Percentiles rank a stretch among this genome's conserved stretches.
Conservation (phyloP, 768 basidiomycete genomes). For the Termitomyces sp. region DNA sequence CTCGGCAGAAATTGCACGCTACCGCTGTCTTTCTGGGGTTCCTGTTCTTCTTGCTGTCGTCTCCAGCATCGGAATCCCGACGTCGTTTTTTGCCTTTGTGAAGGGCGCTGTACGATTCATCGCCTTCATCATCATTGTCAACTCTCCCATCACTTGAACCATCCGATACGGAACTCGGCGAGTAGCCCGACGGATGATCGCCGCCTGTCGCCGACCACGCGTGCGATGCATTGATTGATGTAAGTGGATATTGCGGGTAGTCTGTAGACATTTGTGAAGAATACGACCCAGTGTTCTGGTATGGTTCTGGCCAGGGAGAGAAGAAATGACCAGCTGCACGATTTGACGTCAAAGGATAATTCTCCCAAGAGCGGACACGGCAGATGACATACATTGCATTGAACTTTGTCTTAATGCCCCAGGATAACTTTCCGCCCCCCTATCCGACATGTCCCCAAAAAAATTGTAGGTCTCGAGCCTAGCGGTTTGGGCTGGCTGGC, state of each 20-base stretch:
- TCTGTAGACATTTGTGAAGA: conserved; percentile 1
- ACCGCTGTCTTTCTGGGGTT: conserved; percentile 47
- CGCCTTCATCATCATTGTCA: conserved; percentile 20
- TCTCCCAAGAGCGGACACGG: background rate
- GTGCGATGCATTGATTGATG: conserved; percentile 9
- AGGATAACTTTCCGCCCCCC: conserved; percentile 10
- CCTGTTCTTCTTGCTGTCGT: conserved; percentile 21
- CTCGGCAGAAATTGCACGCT: conserved; percentile 77
- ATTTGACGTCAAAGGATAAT: background rate
- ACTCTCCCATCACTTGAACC: conserved; percentile 15
- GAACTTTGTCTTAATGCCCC: background rate
- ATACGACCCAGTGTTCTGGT: background rate
- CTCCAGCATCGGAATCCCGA: conserved; percentile 20
- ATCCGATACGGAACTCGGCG: conserved; percentile 16
- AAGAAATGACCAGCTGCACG: conserved; percentile 2
- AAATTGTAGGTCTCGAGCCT: conserved; percentile 13
- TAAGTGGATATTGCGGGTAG: conserved; percentile 5
- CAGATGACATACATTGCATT: conserved; percentile 10
- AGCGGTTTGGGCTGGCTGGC: conserved; percentile 16
- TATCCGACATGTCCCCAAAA: conserved; percentile 7
- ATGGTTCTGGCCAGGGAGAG: conserved; percentile 3
- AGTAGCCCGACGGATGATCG: conserved; percentile 12
- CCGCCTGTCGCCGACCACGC: conserved; percentile 7
- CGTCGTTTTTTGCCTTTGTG: conserved; percentile 26
- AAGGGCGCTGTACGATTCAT: conserved; percentile 15